Evolutionary conservation across 371 early-diverging fungal species (phyloP), one percentile per base, ranked within the genome.

Genomic region (Rhizopus arrhizus): DNA sequence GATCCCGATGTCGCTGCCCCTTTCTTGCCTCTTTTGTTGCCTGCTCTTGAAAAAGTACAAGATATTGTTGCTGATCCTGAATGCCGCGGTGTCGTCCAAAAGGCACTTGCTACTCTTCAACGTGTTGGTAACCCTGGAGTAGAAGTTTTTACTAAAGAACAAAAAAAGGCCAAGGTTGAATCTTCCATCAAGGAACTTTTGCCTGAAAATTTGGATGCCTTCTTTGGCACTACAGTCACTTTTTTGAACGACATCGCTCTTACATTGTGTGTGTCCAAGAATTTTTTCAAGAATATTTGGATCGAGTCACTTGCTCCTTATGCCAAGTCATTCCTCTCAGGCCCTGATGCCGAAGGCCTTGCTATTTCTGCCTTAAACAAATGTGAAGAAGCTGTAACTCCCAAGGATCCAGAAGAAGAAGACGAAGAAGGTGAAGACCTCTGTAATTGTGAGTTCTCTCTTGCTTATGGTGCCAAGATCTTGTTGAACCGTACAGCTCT

Each of bases 391-490:
- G 75, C 75, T 40, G 72, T 75, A 49, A 68, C 79, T 33, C 65
- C 71, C 61, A 80, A 80, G 0, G 64, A 61, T 34, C 77, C 73
- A 9, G 77, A 70, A 29, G 88, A 86, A 53, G 88, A 89, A 29
- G 79, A 85, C 11, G 89, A 86, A 35, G 87, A 85, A 34, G 87
- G 85, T 58, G 91, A 87, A 52, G 89, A 89, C 53, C 84, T 92
- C 38, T 90, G 90, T 81, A 86, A 89, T 65, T 87, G 89, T 67
- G 89, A 88, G 50, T 92, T 92, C 77, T 83, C 84, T 9, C 75
- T 92, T 65, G 92, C 91, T 13, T 92, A 92, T 70, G 92, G 92
- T 72, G 90, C 86, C 61, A 89, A 88, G 88, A 88, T 91, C 74
- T 71, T 92, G 56, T 78, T 92, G 59, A 91, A 90, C 78, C 84